A percentile compares a stretch with the other conserved stretches of the same genome.
These are phyloP conservation scores for Rhizopogon sp. DNA, from an alignment of 768 basidiomycete species.

Conservation along the genomic window DNA sequence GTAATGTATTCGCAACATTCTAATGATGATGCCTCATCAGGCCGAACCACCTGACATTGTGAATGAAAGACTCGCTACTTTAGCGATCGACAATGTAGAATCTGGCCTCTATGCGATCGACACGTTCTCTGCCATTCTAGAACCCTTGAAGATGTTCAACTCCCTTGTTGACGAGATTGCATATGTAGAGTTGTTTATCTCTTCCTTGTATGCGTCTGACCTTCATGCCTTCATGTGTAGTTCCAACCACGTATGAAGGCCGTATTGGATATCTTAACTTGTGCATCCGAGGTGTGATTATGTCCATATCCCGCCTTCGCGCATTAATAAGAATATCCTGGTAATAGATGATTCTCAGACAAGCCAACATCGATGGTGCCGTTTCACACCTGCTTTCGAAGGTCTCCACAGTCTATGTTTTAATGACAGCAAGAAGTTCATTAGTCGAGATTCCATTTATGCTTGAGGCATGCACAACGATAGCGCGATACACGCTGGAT, in stretches of 20 bases:
- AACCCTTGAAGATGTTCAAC: not conserved
- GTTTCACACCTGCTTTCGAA: not conserved
- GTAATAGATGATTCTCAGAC: not conserved
- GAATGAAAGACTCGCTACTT: not conserved
- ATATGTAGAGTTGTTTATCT: not conserved
- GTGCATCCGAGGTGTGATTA: not conserved
- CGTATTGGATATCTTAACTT: not conserved
- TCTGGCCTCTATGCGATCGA: too few relatives aligned
- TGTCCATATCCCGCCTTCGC: not conserved
- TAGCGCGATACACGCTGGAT: not conserved
- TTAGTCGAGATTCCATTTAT: not conserved
- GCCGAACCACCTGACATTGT: too few relatives aligned
- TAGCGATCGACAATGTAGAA: too few relatives aligned
- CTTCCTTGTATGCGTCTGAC: not conserved
- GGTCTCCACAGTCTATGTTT: constrained; percentile 1
- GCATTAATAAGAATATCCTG: not conserved
- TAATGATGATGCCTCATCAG: too few relatives aligned
- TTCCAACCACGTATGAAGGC: not conserved
- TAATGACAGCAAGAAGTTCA: not conserved
- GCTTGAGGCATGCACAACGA: not conserved
- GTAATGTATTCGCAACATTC: too few relatives aligned
- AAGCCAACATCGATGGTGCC: not conserved
- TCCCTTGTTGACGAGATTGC: not conserved
- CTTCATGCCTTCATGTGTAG: not conserved
- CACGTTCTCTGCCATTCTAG: not conserved